Evolutionary conservation across 2,329 filamentous ascomycete species (phyloP).

Genomic region (Pseudogymnoascus sp.): DNA sequence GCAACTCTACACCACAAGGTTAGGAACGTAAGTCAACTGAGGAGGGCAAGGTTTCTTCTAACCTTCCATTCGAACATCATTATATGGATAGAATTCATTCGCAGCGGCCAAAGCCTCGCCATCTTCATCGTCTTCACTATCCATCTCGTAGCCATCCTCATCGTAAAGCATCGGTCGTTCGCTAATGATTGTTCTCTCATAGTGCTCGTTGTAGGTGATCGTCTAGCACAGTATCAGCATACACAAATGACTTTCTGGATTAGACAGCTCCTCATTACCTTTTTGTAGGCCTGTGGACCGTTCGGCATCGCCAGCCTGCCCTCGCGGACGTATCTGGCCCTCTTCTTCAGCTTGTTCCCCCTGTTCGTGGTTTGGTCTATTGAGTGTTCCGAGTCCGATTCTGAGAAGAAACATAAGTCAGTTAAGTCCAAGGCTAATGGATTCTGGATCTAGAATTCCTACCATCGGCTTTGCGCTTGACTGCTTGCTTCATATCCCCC

Average conservation of each 20-base stretch:
- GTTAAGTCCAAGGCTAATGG: slow-evolving; percentile 17
- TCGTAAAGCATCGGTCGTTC: slow-evolving; percentile 67
- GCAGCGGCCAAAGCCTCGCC: slow-evolving; percentile 52
- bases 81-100: slow-evolving; percentile 68
- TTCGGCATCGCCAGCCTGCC: slow-evolving; percentile 61
- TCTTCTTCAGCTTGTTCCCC: slow-evolving; percentile 72
- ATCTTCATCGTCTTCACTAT: slow-evolving; percentile 64
- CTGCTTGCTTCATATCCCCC: slow-evolving; percentile 56
- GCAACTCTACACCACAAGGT: slow-evolving; percentile 49
- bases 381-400: slow-evolving; percentile 70
- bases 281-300: slow-evolving; percentile 63
- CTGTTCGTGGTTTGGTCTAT: slow-evolving; percentile 65
- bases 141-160: slow-evolving; percentile 70
- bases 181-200: slow-evolving; percentile 64
- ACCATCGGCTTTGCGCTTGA: slow-evolving; percentile 59
- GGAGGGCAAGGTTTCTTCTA: slow-evolving; percentile 27
- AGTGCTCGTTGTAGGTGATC: slow-evolving; percentile 63
- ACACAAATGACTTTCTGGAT: slow-evolving; percentile 8
- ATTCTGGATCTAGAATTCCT: slow-evolving; percentile 18
- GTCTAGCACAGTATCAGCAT: slow-evolving; percentile 38
- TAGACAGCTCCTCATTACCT: slow-evolving; percentile 42
- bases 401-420: slow-evolving; percentile 36
- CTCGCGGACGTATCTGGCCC: slow-evolving; percentile 62
- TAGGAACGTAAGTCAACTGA: slow-evolving; percentile 9
- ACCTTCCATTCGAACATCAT: slow-evolving; percentile 65